phyloP scores from a whole-genome alignment of 768 basidiomycete genomes.

The Crassisporium funariophilum region DNA sequence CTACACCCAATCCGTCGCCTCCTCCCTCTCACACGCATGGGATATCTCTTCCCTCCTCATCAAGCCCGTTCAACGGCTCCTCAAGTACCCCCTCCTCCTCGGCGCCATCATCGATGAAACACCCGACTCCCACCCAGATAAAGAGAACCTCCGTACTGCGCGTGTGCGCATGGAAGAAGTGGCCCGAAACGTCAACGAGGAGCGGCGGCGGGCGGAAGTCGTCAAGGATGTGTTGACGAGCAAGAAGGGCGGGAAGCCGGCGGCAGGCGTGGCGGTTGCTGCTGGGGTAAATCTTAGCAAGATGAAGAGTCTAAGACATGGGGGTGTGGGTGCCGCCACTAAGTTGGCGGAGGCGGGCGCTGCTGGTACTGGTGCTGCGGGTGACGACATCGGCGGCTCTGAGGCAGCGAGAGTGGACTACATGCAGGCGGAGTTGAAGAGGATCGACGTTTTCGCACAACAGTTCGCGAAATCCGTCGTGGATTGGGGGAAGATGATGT shows the following conservation, averaged over 20 bases:
- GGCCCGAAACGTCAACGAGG: conserved; percentile 78
- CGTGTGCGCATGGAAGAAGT: conserved; percentile 68
- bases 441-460: conserved; percentile 58
- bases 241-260: conserved; percentile 33
- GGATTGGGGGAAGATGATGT: conserved; percentile 62
- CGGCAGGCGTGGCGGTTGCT: conserved; percentile 46
- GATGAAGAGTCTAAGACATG: conserved; percentile 55
- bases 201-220: conserved; percentile 72
- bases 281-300: conserved; percentile 60
- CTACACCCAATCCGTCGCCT: conserved; percentile 65
- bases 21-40: conserved; percentile 82
- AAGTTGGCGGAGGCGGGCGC: conserved; percentile 20
- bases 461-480: conserved; percentile 62
- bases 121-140: conserved; percentile 67
- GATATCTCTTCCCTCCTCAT: conserved; percentile 93
- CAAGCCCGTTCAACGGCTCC: conserved; percentile 94
- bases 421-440: conserved; percentile 58
- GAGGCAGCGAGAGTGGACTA: conserved; percentile 56
- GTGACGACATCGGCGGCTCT: conserved; percentile 5
- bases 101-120: conserved; percentile 76
- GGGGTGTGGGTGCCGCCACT: conserved; percentile 28
- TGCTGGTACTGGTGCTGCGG: conserved; percentile 6
- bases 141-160: conserved; percentile 54
- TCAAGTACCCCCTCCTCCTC: conserved; percentile 92
- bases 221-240: conserved; percentile 69